Base-by-base conservation (phyloP, 179 eudicot species). In the Beta macrorhiza region DNA sequence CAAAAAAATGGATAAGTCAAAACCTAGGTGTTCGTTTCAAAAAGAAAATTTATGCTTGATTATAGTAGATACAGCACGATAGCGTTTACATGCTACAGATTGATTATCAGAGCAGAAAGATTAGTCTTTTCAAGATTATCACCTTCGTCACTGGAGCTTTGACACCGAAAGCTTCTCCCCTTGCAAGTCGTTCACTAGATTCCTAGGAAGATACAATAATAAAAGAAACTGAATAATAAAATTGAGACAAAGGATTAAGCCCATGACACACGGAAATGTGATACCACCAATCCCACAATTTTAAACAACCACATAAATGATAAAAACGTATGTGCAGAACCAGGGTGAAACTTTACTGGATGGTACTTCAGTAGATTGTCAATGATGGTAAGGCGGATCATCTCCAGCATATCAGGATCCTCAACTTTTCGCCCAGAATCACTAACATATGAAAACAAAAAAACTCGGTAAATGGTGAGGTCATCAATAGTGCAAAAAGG, bases 131-230 rank as follows among this genome's bases (percentile, higher is more conserved):
- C 6, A 56, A 57, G 56, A 62, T 58, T 62, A 74, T 73, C 37
- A 96, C 99, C 97, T 91, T 92, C 84, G 89, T 83, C 76, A 79
- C 92, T 70, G 98, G 97, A 80, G 93, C 90, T 88, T 94, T 94
- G 78, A 96, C 86, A 78, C 99, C 98, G 82, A 96, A 94, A 79
- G 89, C 96, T 88, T 96, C 98, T 67, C 99, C 99, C 97, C 92
- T 90, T 76, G 99, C 99, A 87, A 96, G 98, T 73, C 84, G 90
- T 81, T 91, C 96, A 59, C 98, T 96, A 67, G 96, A 94, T 84
- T 96, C 98, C 99, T 96, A 82, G 58, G 49, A 57, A 14, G 51
- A 72, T 45, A 5, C 62, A 61, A 57, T 20, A 17, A 45, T 7
- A 62, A 68, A 45, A 8, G 20, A 57, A 20, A 11, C 15, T 7